Evolutionary conservation across 345 rosid genomes (phyloP).

Genomic region (Psidium guajava): DNA sequence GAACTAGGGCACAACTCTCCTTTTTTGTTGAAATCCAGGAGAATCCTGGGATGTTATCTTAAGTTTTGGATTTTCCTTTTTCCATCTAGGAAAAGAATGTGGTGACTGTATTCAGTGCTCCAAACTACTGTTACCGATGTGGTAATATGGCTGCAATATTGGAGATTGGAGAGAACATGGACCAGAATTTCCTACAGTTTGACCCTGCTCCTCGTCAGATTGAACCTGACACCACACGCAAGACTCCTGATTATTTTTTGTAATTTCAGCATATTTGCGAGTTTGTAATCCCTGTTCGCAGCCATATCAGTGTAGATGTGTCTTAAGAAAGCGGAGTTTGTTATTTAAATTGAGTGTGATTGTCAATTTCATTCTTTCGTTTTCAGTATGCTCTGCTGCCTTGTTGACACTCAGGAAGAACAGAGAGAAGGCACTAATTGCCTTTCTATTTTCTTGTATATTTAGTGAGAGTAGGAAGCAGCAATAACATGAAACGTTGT

Average conservation of each 20-base stretch:
- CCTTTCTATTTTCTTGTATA: constrained; percentile 16
- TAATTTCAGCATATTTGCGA: constrained; percentile 25
- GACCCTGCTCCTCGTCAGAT: constrained; percentile 91
- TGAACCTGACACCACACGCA: constrained; percentile 83
- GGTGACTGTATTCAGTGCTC: constrained; percentile 92
- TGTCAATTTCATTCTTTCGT: constrained; percentile 17
- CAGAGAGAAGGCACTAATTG: constrained; percentile 14
- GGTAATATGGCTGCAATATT: constrained; percentile 97
- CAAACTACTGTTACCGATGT: constrained; percentile 87
- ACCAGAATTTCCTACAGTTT: constrained; percentile 83
- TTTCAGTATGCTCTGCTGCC: constrained; percentile 22
- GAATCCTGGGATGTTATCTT: background rate
- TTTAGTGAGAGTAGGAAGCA: constrained; percentile 8
- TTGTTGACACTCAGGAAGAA: constrained; percentile 4
- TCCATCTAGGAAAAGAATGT: constrained; percentile 62
- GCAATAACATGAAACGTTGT: constrained; percentile 15
- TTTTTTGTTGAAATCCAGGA: background rate
- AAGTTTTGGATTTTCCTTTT: background rate
- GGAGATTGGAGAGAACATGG: constrained; percentile 90
- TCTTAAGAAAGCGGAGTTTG: constrained; percentile 19
- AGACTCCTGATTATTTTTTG: constrained; percentile 95
- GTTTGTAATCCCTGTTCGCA: constrained; percentile 29
- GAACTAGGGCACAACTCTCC: background rate
- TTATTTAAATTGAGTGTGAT: constrained; percentile 35
- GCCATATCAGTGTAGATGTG: constrained; percentile 34